phyloP scores from a whole-genome alignment of 257 asterid genomes.

The Gentiana straminea region DNA sequence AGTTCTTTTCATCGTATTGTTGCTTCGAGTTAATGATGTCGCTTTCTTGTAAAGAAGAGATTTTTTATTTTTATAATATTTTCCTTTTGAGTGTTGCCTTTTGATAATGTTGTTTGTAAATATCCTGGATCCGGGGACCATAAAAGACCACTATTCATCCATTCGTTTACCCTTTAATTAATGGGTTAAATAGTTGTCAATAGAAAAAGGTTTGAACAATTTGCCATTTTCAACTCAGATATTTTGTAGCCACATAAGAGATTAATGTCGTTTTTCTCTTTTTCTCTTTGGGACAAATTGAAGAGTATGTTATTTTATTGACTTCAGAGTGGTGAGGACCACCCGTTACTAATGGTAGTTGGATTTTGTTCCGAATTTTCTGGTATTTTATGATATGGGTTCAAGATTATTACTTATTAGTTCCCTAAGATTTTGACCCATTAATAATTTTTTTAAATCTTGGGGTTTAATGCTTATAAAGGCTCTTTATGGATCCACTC shows the following conservation, averaged over 20 bases:
- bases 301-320: not conserved
- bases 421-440: not conserved
- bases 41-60: slow-evolving; percentile 13
- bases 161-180: not conserved
- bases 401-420: slow-evolving; percentile 4
- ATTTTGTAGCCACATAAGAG: not conserved
- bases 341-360: not conserved
- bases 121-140: slow-evolving; percentile 29
- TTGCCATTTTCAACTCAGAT: not conserved
- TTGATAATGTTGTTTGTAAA: slow-evolving; percentile 22
- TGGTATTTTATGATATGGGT: not conserved
- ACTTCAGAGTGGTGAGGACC: not conserved
- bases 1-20: too few relatives aligned
- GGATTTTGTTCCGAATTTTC: not conserved
- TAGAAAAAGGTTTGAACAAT: not conserved
- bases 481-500: slow-evolving; percentile 17
- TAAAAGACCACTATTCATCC: slow-evolving; percentile 16
- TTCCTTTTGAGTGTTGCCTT: slow-evolving; percentile 7
- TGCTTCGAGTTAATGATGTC: slow-evolving; percentile 10
- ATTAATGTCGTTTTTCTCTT: not conserved
- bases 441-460: slow-evolving; percentile 6
- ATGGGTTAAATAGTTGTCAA: not conserved
- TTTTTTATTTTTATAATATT: slow-evolving; percentile 7
- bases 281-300: not conserved
- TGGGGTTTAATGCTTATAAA: not conserved